Evolutionary conservation across 2,329 filamentous ascomycete genomes (phyloP).

Genomic region (Cladosporium oxysporum): DNA sequence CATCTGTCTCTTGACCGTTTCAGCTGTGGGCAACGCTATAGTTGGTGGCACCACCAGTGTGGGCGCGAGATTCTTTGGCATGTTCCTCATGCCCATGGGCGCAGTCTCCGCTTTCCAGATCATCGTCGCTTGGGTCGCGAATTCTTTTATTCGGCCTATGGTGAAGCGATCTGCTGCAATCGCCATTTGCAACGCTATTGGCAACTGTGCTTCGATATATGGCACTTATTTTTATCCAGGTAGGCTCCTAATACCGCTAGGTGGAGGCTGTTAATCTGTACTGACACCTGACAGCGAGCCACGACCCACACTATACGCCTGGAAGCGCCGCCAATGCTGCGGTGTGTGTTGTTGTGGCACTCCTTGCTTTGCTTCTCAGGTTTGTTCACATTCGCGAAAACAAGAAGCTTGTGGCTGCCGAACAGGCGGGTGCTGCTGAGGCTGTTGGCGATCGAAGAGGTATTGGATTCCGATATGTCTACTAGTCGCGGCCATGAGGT

Average conservation of each 20-base stretch:
- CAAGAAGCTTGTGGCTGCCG: conserved; percentile 31
- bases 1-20: conserved; percentile 53
- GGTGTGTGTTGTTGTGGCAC: conserved; percentile 40
- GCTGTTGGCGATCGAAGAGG: conserved; percentile 13
- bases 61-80: conserved; percentile 61
- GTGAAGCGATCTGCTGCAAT: conserved; percentile 38
- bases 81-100: conserved; percentile 51
- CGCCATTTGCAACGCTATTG: conserved; percentile 38
- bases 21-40: conserved; percentile 58
- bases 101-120: conserved; percentile 35
- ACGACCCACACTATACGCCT: conserved; percentile 42
- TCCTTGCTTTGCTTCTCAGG: conserved; percentile 39
- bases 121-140: conserved; percentile 32
- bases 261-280: background rate
- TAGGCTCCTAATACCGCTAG: conserved; percentile 30
- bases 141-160: conserved; percentile 35
- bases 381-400: conserved; percentile 40
- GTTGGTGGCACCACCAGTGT: conserved; percentile 54
- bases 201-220: conserved; percentile 40
- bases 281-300: conserved; percentile 34
- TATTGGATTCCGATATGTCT: conserved; percentile 25
- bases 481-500: background rate
- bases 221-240: conserved; percentile 28
- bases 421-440: conserved; percentile 25
- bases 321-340: conserved; percentile 40